Conservation (phyloP, 2,329 filamentous ascomycete genomes). For the Microsporum canis region DNA sequence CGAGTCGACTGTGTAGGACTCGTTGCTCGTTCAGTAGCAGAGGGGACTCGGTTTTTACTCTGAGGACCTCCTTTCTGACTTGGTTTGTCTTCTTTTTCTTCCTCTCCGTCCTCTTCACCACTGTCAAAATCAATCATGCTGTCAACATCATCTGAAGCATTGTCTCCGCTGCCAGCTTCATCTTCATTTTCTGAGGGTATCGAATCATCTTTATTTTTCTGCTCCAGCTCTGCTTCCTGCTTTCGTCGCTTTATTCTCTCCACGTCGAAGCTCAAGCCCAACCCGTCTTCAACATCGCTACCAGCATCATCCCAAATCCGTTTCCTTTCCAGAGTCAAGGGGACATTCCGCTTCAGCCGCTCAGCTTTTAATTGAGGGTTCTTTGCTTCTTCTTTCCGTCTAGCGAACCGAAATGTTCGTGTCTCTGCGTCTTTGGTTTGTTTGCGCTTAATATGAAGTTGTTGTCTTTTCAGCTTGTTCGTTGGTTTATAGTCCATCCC, state of each 20-base stretch:
- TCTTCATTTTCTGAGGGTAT: constrained; percentile 25
- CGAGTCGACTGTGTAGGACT: constrained; percentile 46
- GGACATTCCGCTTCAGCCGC: constrained; percentile 65
- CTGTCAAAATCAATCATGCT: constrained; percentile 61
- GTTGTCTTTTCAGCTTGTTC: constrained; percentile 71
- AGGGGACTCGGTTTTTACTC: constrained; percentile 26
- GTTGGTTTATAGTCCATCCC: constrained; percentile 45
- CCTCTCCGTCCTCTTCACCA: constrained; percentile 31
- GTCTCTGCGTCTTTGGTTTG: constrained; percentile 61
- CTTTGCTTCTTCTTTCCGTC: constrained; percentile 75
- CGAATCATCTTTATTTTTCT: constrained; percentile 26
- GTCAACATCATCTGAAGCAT: constrained; percentile 50
- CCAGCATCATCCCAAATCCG: constrained; percentile 77
- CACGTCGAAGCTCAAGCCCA: constrained; percentile 39
- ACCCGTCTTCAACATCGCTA: constrained; percentile 35
- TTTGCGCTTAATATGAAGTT: constrained; percentile 70
- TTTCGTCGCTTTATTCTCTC: constrained; percentile 39
- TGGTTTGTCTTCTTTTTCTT: constrained; percentile 39
- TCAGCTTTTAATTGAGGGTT: constrained; percentile 64
- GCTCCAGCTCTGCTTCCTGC: constrained; percentile 35
- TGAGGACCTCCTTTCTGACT: constrained; percentile 25
- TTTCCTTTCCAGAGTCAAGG: constrained; percentile 73
- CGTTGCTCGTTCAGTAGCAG: constrained; percentile 40
- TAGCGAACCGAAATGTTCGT: constrained; percentile 62
- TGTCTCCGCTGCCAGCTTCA: constrained; percentile 32